These are phyloP conservation scores for Priceomyces fermenticarens DNA, from an alignment of 805 yeast genomes.

Conservation along the genomic window DNA sequence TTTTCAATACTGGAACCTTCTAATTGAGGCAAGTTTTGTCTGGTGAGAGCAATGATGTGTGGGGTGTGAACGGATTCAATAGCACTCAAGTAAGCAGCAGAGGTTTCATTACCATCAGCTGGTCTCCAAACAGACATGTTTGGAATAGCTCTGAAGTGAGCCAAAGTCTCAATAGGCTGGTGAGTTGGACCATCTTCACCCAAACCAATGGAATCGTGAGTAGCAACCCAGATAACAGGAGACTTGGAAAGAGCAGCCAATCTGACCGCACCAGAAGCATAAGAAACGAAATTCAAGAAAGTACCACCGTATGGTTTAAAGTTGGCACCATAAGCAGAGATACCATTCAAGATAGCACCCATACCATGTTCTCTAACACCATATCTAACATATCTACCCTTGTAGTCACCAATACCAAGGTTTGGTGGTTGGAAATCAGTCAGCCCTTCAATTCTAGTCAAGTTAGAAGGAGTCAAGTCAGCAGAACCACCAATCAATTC, in stretches of 20 bases:
- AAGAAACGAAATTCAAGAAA: constrained; percentile 86
- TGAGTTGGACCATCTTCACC: constrained; percentile 96
- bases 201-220: constrained; percentile 86
- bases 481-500: constrained; percentile 98
- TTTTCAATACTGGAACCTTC: constrained; percentile 89
- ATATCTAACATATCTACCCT: constrained; percentile 92
- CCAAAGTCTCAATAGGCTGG: constrained; percentile 87
- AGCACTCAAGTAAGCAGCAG: constrained; percentile 76
- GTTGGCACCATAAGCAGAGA: constrained; percentile 85
- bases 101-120: constrained; percentile 86
- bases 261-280: constrained; percentile 86
- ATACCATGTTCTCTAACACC: constrained; percentile 99
- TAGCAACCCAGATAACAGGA: constrained; percentile 84
- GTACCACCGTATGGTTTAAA: constrained; percentile 94
- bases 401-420: constrained; percentile 76
- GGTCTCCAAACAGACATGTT: constrained; percentile 88
- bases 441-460: constrained; percentile 82
- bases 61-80: constrained; percentile 64
- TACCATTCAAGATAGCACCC: constrained; percentile 99
- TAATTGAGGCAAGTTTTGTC: constrained; percentile 91
- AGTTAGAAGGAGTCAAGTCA: constrained; percentile 94
- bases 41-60: constrained; percentile 70
- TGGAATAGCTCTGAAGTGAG: constrained; percentile 83
- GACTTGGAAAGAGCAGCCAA: constrained; percentile 79
- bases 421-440: constrained; percentile 90